These are phyloP conservation scores for Barnettozyma sucrosica DNA, from an alignment of 805 yeast species.

Conservation along the genomic window DNA sequence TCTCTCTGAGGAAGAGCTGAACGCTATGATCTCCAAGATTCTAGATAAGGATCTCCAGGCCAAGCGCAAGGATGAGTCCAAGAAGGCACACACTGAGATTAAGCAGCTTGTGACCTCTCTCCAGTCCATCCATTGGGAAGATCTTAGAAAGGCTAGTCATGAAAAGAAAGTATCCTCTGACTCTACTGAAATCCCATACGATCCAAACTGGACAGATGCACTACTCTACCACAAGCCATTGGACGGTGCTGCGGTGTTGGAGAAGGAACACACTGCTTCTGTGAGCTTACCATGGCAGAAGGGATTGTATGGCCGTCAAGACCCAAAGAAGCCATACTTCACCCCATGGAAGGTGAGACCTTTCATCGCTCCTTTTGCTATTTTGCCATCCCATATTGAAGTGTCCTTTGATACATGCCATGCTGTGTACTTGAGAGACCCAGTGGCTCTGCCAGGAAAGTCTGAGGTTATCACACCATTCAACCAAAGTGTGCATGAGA, in stretches of 20 bases:
- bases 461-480: constrained; percentile 94
- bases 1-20: constrained; percentile 9
- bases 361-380: constrained; percentile 86
- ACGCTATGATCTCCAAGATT: constrained; percentile 6
- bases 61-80: constrained; percentile 25
- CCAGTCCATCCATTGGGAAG: constrained; percentile 22
- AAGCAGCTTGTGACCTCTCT: constrained; percentile 21
- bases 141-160: constrained; percentile 28
- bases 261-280: constrained; percentile 44
- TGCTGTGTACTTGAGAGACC: constrained; percentile 94
- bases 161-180: constrained; percentile 22
- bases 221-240: constrained; percentile 38
- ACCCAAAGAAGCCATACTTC: constrained; percentile 75
- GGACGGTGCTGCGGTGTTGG: constrained; percentile 41
- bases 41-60: constrained; percentile 13
- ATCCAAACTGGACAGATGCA: constrained; percentile 45
- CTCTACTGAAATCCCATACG: constrained; percentile 34
- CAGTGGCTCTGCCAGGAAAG: constrained; percentile 94
- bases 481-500: constrained; percentile 73
- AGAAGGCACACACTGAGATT: constrained; percentile 26
- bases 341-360: constrained; percentile 97
- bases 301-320: constrained; percentile 72
- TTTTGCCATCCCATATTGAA: constrained; percentile 89
- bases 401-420: constrained; percentile 88
- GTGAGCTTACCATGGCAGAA: constrained; percentile 78